Evolutionary conservation across 2,329 filamentous ascomycete genomes (phyloP).

Genomic region (Parastagonospora avenae): DNA sequence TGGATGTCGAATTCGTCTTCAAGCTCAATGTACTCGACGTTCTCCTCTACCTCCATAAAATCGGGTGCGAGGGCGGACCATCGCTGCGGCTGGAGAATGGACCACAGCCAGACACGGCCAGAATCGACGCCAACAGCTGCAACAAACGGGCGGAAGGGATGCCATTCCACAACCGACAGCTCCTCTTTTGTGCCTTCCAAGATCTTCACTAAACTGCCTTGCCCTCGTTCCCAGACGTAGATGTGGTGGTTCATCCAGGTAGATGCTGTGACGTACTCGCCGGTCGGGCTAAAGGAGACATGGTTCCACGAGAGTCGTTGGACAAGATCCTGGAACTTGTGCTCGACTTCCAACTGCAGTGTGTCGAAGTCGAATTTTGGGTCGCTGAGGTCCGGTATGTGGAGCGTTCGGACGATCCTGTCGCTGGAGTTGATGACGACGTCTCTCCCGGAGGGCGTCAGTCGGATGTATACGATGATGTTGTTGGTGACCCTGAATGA

Average conservation of each 20-base stretch:
- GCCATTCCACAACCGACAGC: slow-evolving; percentile 95
- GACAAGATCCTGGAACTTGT: slow-evolving; percentile 98
- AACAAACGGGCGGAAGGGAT: slow-evolving; percentile 83
- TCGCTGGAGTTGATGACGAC: slow-evolving; percentile 93
- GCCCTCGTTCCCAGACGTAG: slow-evolving; percentile 95
- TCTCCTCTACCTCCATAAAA: slow-evolving; percentile 97
- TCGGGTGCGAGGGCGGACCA: slow-evolving; percentile 98
- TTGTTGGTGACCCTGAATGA: slow-evolving; percentile 87
- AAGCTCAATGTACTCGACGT: slow-evolving; percentile 91
- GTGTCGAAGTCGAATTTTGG: slow-evolving; percentile 78
- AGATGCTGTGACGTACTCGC: slow-evolving; percentile 94
- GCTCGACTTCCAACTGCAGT: slow-evolving; percentile 88
- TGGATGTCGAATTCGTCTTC: slow-evolving; percentile 99
- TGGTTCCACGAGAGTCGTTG: slow-evolving; percentile 97
- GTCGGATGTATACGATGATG: slow-evolving; percentile 83
- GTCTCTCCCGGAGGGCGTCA: slow-evolving; percentile 83
- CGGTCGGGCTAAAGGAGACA: slow-evolving; percentile 90
- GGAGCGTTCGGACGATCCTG: slow-evolving; percentile 90
- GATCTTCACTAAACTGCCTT: slow-evolving; percentile 94
- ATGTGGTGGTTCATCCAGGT: slow-evolving; percentile 99
- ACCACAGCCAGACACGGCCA: slow-evolving; percentile 94
- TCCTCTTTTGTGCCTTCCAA: slow-evolving; percentile 96
- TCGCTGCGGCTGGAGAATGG: slow-evolving; percentile 89
- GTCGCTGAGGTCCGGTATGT: slow-evolving; percentile 73
- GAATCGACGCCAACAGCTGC: slow-evolving; percentile 92